These are phyloP conservation scores for Serendipita sp. DNA, from an alignment of 768 basidiomycete genomes.

Conservation along the genomic window DNA sequence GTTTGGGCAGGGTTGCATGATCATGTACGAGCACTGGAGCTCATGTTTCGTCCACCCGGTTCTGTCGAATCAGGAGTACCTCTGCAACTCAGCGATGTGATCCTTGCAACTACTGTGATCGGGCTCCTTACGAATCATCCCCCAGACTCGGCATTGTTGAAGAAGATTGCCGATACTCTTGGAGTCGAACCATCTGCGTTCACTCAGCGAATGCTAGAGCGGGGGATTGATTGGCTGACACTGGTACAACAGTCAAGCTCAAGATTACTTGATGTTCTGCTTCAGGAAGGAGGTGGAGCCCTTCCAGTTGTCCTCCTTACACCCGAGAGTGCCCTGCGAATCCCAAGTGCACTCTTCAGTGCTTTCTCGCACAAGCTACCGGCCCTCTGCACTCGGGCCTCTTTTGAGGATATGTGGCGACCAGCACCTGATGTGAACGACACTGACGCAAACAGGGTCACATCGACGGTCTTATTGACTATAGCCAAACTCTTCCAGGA, in stretches of 20 bases:
- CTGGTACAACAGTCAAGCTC: conserved; percentile 22
- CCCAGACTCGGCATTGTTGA: conserved; percentile 14
- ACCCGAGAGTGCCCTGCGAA: conserved; percentile 23
- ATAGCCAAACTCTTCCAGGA: conserved; percentile 31
- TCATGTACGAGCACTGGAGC: conserved; percentile 28
- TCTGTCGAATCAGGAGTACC: conserved; percentile 12
- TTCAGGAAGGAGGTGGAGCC: conserved; percentile 22
- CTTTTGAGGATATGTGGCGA: conserved; percentile 3
- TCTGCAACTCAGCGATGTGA: conserved; percentile 22
- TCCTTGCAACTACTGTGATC: conserved; percentile 24
- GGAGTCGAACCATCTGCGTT: conserved; percentile 15
- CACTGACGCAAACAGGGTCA: conserved; percentile 19
- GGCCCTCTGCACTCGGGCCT: conserved; percentile 16
- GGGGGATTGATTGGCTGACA: conserved; percentile 23
- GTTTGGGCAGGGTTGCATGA: conserved; percentile 17
- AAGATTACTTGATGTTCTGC: conserved; percentile 19
- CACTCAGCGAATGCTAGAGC: conserved; percentile 16
- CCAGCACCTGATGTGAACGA: conserved; percentile 14
- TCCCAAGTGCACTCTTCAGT: conserved; percentile 24
- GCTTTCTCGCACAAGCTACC: conserved; percentile 21
- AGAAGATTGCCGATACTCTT: conserved; percentile 13
- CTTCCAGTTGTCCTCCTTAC: conserved; percentile 27
- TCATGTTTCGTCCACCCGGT: conserved; percentile 22
- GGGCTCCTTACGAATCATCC: conserved; percentile 19
- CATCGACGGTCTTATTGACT: conserved; percentile 27